Conservation (phyloP, 1,284 basidiomycete species). For the Ganoderma boninense region DNA sequence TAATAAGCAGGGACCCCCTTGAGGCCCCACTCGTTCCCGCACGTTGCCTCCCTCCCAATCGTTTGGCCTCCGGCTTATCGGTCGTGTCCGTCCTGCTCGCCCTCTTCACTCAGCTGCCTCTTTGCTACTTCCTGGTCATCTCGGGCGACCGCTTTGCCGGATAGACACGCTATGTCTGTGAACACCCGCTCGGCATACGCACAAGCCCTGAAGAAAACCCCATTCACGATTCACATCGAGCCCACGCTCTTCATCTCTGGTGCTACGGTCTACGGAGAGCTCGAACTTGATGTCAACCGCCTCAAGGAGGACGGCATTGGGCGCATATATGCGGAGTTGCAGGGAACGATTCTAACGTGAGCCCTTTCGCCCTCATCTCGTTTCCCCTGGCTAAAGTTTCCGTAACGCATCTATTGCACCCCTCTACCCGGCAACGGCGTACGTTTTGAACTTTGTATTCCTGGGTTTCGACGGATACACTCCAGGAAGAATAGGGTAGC, state of each 20-base stretch:
- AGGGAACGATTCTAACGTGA: conserved; percentile 15
- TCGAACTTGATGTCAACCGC: background rate
- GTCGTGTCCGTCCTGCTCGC: background rate
- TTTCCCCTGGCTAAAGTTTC: background rate
- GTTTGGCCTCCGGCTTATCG: background rate
- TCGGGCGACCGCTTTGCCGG: background rate
- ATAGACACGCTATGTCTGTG: background rate
- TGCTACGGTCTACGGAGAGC: background rate
- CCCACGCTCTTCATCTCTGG: conserved; percentile 21
- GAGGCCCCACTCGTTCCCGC: background rate
- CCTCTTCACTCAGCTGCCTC: background rate
- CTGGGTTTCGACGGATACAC: background rate
- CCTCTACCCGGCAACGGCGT: too few relatives aligned
- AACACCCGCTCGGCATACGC: conserved; percentile 9
- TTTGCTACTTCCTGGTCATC: background rate
- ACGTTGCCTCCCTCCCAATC: background rate
- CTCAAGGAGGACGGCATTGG: background rate
- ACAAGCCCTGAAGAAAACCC: conserved; percentile 15
- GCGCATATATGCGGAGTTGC: background rate
- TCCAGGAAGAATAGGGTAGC: conserved; percentile 23
- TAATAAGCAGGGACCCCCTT: background rate
- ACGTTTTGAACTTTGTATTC: background rate
- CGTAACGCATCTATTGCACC: background rate
- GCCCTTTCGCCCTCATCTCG: background rate
- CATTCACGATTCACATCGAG: conserved; percentile 24